These are phyloP conservation scores for Fusarium solani-melongenae DNA, from an alignment of 2,329 filamentous ascomycete species.

Conservation along the genomic window DNA sequence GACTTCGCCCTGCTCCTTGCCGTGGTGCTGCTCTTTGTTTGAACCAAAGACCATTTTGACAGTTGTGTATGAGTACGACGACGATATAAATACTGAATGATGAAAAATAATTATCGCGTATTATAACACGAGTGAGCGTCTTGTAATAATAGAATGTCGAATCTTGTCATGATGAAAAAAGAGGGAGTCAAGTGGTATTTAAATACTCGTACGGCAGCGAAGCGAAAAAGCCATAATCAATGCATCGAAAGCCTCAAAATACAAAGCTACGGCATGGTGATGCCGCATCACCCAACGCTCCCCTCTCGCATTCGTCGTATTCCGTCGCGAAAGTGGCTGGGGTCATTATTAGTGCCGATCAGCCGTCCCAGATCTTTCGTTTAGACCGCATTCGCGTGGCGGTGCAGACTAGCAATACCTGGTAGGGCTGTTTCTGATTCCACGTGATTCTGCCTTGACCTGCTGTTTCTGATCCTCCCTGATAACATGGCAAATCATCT, in stretches of 20 bases:
- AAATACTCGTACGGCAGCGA: constrained; percentile 9
- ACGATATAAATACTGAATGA: not conserved
- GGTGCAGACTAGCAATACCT: constrained; percentile 3
- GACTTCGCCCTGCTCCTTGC: constrained; percentile 41
- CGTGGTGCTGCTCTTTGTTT: constrained; percentile 36
- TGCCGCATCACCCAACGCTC: not conserved
- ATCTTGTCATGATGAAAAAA: not conserved
- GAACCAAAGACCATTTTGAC: constrained; percentile 43
- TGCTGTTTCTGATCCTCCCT: not conserved
- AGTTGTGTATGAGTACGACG: not conserved
- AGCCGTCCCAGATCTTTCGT: not conserved
- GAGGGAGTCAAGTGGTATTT: constrained; percentile 4
- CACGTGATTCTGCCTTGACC: constrained; percentile 8
- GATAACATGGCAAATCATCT: not conserved
- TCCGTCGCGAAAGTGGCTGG: constrained; percentile 1
- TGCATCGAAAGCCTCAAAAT: not conserved
- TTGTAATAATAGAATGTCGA: not conserved
- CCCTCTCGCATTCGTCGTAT: constrained; percentile 40
- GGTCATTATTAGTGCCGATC: not conserved
- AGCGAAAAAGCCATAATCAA: not conserved
- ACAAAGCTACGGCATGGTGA: not conserved
- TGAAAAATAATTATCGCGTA: not conserved
- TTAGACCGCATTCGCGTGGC: constrained; percentile 11
- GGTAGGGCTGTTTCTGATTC: constrained; percentile 5
- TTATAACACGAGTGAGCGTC: not conserved